Evolutionary conservation across 2,329 filamentous ascomycete genomes (phyloP), one percentile per base, ranked within the genome.

Genomic region (Pyricularia sp.): DNA sequence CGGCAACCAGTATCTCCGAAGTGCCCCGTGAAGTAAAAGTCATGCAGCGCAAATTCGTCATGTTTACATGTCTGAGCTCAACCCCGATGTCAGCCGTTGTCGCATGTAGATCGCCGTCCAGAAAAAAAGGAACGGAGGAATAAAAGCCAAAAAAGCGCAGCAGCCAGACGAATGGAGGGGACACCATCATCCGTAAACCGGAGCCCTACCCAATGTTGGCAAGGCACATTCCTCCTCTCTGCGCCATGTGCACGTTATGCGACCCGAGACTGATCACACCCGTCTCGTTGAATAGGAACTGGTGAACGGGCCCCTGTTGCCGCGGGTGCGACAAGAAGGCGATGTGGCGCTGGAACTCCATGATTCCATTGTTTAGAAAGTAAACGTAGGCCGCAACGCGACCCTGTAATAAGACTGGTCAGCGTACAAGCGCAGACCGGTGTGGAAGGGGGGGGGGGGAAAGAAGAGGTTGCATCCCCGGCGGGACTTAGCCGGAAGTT

Each of bases 41-140:
- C 92, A 97, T 97, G 76, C 94, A 97, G 70, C 87, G 86, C 68
- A 99, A 79, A 72, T 97, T 91, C 68, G 83, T 86, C 88, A 97
- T 96, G 65, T 89, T 88, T 31, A 86, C 80, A 71, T 86, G 82
- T 68, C 88, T 90, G 62, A 57, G 68, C 61, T 33, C 44, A 40
- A 35, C 19, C 12, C 28, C 63, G 65, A 64, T 69, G 66, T 24
- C 68, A 64, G 55, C 24, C 33, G 2, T 10, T 26, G 24, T 44
- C 24, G 6, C 49, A 60, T 16, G 10, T 9, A 19, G 5, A 49
- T n/a, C 16, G 16, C 40, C 40, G 30, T 31, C 13, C 33, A 12
- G 13, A 8, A 40, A 22, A 59, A 35, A 4, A 44, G 13, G 49
- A 57, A 24, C 8, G 9, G 35, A 35, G n/a, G 7, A 1, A 44